Base-by-base conservation (phyloP, 768 basidiomycete genomes). In the Hericium erinaceus region DNA sequence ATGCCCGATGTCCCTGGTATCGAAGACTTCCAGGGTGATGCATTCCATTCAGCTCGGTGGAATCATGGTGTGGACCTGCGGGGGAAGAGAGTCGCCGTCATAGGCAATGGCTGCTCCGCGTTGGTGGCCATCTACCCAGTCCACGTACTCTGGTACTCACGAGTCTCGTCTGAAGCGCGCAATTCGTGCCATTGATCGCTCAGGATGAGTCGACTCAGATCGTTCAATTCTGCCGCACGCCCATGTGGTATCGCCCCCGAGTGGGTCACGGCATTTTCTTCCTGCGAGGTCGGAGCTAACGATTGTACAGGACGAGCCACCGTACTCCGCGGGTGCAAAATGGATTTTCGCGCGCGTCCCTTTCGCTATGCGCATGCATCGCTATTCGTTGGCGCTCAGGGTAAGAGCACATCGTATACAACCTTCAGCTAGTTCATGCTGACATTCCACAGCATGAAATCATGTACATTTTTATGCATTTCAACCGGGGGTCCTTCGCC, bases 91-190 rank as follows among this genome's bases (percentile, higher is more conserved):
- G 64, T 73, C 16, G 72, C 65, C 0, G 61, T 73, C 2, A 65
- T 72, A 28, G 72, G 72, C 16, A 72, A 67, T 48, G 69, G 70
- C 1, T 64, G 64, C 18, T 66, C 67, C 2, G 69, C 64, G 48
- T 67, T 33, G 33, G 33, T 33, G 6, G 33, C 33, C 33, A 39
- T 10, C 64, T 54, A 15, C 24, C 9, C 33, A 10, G 4, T 1
- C 6, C 33, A 33, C 33, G 4, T 33, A 8, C 8, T 10, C 33
- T 33, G 9, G 33, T 8, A 33, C 33, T 33, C 33, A 33, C 33
- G 12, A 11, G 13, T 54, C 18, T 18, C 33, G 11, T 37, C 8
- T 54, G 38, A 26, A 67, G 66, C 16, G 65, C 68, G 13, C 71
- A 72, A 57, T 57, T 68, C 52, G 54, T 71, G 1, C 69, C 70